Evolutionary conservation across 2,329 filamentous ascomycete species (phyloP).

Genomic region (Byssothecium circinans): DNA sequence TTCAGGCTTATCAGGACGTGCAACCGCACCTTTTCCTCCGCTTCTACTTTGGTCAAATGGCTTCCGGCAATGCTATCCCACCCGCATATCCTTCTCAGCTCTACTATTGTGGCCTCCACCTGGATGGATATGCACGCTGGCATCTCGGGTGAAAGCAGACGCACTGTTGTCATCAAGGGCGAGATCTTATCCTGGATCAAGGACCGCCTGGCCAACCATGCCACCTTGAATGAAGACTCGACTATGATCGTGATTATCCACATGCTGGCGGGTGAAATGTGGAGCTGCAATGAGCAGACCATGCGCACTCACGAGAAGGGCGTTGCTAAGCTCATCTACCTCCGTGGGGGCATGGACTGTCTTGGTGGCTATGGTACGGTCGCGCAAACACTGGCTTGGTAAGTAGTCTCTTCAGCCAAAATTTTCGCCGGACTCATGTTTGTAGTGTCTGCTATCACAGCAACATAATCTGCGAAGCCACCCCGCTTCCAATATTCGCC

Average conservation of each 20-base stretch:
- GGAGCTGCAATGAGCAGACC: slow-evolving; percentile 31
- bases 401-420: slow-evolving; percentile 7
- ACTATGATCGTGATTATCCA: slow-evolving; percentile 36
- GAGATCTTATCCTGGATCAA: slow-evolving; percentile 33
- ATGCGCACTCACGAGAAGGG: slow-evolving; percentile 27
- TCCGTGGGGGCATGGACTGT: slow-evolving; percentile 24
- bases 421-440: not conserved
- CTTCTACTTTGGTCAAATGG: slow-evolving; percentile 27
- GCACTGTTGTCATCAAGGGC: slow-evolving; percentile 27
- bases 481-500: slow-evolving; percentile 20
- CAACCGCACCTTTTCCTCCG: slow-evolving; percentile 25
- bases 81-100: slow-evolving; percentile 30
- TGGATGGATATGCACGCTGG: slow-evolving; percentile 34
- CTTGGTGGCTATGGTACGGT: slow-evolving; percentile 18
- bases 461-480: slow-evolving; percentile 32
- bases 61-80: slow-evolving; percentile 28
- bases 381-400: slow-evolving; percentile 27
- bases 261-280: slow-evolving; percentile 34
- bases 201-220: slow-evolving; percentile 17
- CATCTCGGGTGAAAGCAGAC: slow-evolving; percentile 26
- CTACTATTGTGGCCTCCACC: slow-evolving; percentile 24
- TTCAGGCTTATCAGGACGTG: slow-evolving; percentile 22
- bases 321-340: slow-evolving; percentile 24
- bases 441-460: slow-evolving; percentile 28
- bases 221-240: slow-evolving; percentile 18